phyloP scores from a whole-genome alignment of 257 asterid genomes.

The Petunia axillaris region DNA sequence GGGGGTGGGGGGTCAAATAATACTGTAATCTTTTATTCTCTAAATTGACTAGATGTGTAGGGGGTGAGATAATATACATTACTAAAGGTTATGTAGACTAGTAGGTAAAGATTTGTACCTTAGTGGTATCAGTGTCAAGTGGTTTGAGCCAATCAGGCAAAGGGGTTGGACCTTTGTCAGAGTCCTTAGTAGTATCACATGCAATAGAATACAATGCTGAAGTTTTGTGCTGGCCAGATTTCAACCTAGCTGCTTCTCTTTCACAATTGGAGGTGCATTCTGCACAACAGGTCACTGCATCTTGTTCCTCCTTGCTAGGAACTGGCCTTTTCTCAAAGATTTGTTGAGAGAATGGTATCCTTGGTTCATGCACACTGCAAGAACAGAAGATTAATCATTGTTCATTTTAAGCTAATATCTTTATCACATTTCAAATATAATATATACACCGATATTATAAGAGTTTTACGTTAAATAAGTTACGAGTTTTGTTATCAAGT shows the following conservation, averaged over 20 bases:
- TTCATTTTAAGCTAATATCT: too few relatives aligned
- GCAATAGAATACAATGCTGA: conserved; percentile 26
- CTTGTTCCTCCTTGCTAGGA: conserved; percentile 46
- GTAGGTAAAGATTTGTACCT: conserved; percentile 42
- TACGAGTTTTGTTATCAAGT: too few relatives aligned
- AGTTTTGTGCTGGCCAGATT: conserved; percentile 39
- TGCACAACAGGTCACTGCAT: conserved; percentile 61
- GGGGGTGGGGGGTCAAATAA: too few relatives aligned
- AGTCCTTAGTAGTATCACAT: conserved; percentile 33
- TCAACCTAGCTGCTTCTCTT: conserved; percentile 56
- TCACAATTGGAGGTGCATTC: conserved; percentile 75
- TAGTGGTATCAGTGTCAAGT: conserved; percentile 38
- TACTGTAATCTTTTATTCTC: too few relatives aligned
- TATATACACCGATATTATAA: too few relatives aligned
- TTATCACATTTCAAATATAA: too few relatives aligned
- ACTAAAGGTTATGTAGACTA: not conserved
- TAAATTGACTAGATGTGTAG: not conserved
- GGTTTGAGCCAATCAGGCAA: conserved; percentile 77
- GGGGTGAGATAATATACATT: not conserved
- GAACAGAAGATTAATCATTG: not conserved
- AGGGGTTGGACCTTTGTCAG: conserved; percentile 46
- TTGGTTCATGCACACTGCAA: conserved; percentile 59
- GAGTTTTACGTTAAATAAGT: too few relatives aligned
- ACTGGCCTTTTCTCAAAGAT: conserved; percentile 46
- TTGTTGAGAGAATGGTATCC: conserved; percentile 43